Conservation (phyloP, 2,329 filamentous ascomycete genomes). For the Elsinoe ampelina region DNA sequence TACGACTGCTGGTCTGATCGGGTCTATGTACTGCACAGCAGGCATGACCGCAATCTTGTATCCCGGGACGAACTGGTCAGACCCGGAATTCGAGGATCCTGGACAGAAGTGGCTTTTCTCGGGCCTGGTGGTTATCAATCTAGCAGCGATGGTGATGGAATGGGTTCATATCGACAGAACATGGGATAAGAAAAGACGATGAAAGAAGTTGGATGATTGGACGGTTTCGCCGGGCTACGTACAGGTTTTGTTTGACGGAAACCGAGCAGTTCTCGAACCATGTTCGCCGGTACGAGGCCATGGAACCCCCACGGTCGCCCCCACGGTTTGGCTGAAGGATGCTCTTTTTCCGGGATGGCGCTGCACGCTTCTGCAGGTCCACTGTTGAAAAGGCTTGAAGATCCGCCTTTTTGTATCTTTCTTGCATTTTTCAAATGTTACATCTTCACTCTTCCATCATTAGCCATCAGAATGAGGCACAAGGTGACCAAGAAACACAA, state of each 20-base stretch:
- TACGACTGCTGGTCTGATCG: conserved; percentile 31
- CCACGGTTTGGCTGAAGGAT: background rate
- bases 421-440: background rate
- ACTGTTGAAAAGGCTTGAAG: background rate
- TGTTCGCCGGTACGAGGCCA: background rate
- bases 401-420: background rate
- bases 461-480: background rate
- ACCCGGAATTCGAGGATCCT: conserved; percentile 39
- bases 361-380: background rate
- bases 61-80: conserved; percentile 35
- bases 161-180: background rate
- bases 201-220: background rate
- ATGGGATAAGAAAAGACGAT: background rate
- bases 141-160: background rate
- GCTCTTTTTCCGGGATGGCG: background rate
- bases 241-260: background rate
- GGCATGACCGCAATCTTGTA: conserved; percentile 38
- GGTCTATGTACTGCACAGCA: conserved; percentile 37
- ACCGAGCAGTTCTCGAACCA: background rate
- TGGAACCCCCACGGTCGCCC: background rate
- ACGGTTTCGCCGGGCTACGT: background rate
- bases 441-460: background rate
- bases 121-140: conserved; percentile 17
- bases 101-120: conserved; percentile 28
- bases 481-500: background rate